A percentile compares a stretch with the other conserved stretches of the same genome.
These are phyloP conservation scores for Solanum etuberosum DNA, from an alignment of 257 asterid species.

Conservation along the genomic window DNA sequence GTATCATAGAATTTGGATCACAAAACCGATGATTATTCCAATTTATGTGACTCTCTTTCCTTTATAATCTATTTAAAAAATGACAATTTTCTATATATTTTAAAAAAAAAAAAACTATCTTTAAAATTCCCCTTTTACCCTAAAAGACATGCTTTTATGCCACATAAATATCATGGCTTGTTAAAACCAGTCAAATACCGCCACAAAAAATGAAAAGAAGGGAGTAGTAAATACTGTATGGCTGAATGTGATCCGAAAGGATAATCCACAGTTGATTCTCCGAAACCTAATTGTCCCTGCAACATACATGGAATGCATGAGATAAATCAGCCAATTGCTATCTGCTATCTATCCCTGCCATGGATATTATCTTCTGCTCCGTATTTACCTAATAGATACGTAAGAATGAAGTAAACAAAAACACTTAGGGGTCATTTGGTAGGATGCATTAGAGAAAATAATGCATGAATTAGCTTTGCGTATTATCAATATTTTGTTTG, in stretches of 20 bases:
- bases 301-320: background rate
- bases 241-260: conserved; percentile 13
- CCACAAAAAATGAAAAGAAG: background rate
- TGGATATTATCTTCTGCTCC: conserved; percentile 8
- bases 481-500: background rate
- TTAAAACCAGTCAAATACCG: background rate
- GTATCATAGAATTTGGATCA: background rate
- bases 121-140: background rate
- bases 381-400: conserved; percentile 8
- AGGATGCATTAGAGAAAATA: background rate
- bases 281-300: conserved; percentile 17
- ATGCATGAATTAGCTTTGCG: background rate
- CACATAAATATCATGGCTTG: background rate
- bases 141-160: background rate
- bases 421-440: background rate
- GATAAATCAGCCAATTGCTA: background rate
- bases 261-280: conserved; percentile 14
- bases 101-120: background rate
- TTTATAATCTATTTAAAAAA: background rate
- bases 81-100: background rate
- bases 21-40: background rate
- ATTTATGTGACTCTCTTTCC: background rate
- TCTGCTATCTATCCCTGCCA: background rate
- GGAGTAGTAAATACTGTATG: background rate
- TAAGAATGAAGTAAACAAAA: background rate